Evolutionary conservation across 1,284 basidiomycete species (phyloP).

Genomic region (Peniophora sp.): DNA sequence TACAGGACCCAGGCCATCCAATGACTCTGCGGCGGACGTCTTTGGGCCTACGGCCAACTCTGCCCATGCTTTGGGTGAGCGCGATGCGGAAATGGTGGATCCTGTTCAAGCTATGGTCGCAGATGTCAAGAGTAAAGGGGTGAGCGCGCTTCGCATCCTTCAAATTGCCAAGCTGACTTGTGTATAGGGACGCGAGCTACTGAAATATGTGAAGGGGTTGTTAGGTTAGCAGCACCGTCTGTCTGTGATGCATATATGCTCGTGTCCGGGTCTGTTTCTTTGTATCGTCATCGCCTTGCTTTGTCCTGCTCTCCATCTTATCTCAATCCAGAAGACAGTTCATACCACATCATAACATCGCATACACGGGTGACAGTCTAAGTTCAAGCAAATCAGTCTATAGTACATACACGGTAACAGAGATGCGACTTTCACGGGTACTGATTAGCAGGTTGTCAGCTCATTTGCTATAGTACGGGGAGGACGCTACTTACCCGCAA

Average conservation of each 20-base stretch:
- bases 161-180: neutral
- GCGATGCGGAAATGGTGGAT: conserved; percentile 32
- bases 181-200: conserved; percentile 56
- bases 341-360: neutral
- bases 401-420: too few relatives aligned
- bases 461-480: too few relatives aligned
- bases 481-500: too few relatives aligned
- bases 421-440: too few relatives aligned
- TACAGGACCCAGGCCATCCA: conserved; percentile 44
- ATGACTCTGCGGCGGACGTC: conserved; percentile 20
- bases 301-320: neutral
- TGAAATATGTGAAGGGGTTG: conserved; percentile 65
- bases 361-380: too few relatives aligned
- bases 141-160: conserved; percentile 26
- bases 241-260: neutral
- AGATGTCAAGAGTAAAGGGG: conserved; percentile 64
- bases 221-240: conserved; percentile 26
- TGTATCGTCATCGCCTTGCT: neutral
- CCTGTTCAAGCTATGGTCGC: conserved; percentile 66
- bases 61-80: conserved; percentile 1
- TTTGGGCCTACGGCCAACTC: conserved; percentile 1
- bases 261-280: neutral
- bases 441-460: too few relatives aligned
- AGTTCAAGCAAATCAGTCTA: too few relatives aligned
- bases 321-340: neutral